Conservation (phyloP, 1,284 basidiomycete species). For the Cryptococcus amylolentus region DNA sequence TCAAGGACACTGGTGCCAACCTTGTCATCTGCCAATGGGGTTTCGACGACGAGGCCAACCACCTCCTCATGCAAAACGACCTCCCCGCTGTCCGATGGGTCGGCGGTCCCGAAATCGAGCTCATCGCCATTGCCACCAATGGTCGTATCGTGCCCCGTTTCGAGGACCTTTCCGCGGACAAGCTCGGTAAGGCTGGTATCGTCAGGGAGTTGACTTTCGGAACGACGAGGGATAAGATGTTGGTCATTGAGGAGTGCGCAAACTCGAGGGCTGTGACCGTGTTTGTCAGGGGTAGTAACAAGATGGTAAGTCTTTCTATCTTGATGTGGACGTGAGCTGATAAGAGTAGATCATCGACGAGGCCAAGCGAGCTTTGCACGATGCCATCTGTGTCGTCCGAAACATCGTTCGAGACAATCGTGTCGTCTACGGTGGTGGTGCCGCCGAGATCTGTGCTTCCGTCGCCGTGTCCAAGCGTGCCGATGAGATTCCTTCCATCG, state of each 20-base stretch:
- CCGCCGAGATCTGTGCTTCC: conserved; percentile 92
- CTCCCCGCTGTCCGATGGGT: conserved; percentile 99
- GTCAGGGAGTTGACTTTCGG: conserved; percentile 94
- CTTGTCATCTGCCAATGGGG: conserved; percentile 99
- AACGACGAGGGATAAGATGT: conserved; percentile 97
- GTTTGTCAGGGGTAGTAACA: conserved; percentile 96
- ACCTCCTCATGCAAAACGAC: conserved; percentile 94
- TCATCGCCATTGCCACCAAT: conserved; percentile 97
- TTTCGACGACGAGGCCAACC: conserved; percentile 99
- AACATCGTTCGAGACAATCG: conserved; percentile 94
- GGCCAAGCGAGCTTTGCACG: conserved; percentile 94
- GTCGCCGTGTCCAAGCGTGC: conserved; percentile 91
- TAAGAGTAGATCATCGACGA: conserved; percentile 85
- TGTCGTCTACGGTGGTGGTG: conserved; percentile 96
- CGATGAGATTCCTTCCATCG: conserved; percentile 94
- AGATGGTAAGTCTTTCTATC: conserved; percentile 68
- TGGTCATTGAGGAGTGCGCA: conserved; percentile 97
- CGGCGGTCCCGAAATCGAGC: conserved; percentile 97
- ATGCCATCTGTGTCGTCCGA: conserved; percentile 94
- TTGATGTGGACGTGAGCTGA: neutral
- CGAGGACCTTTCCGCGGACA: conserved; percentile 85
- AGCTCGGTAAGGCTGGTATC: conserved; percentile 87
- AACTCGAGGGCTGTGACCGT: conserved; percentile 95
- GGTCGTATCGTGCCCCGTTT: conserved; percentile 97
- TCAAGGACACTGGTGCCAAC: conserved; percentile 98